Evolutionary conservation across 192 early-diverging fungal species (phyloP), one percentile per base, ranked within the genome.

Genomic region (Phlyctochytrium planicorne): DNA sequence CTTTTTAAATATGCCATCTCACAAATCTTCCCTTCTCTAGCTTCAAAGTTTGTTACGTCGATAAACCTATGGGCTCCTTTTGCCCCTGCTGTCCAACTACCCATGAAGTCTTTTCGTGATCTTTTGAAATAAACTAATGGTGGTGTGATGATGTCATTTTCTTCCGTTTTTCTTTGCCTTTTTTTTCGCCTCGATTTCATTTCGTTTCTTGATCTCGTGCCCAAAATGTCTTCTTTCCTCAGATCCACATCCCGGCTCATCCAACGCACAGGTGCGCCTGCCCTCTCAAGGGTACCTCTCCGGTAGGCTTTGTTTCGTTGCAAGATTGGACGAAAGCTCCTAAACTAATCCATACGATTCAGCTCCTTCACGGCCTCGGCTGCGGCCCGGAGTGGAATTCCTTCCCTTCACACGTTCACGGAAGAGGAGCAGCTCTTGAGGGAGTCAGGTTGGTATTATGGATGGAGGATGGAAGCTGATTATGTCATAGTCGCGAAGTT

Each of bases 401-500:
- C 80, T 33, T 95, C 93, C 34, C 86, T 97, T 36, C 75, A 91
- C 77, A 79, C 88, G 16, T 84, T 95, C 71, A 92, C 89, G 63
- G 93, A 95, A 62, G 94, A 95, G 66, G 95, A 97, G 81, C 50
- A 79, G 65, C 88, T 93, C 83, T 82, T 97, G 75, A 79, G 84
- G 31, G 93, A 97, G 40, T 66, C 90, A 27, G 89, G 89, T 92
- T 73, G 16, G 52, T 24, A 47, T 20, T 61, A n/a, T 24, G 47
- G 30, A 1, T 65, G 3, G 30, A 62, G 36, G 40, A 47, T 63
- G 24, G 36, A 31, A 34, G 29, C 69, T n/a, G n/a, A n/a, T n/a
- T n/a, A n/a, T n/a, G n/a, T n/a, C n/a, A n/a, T n/a, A 91, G 93
- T 93, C 14, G 67, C 88, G 34, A 88, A 90, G 33, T 99, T 96